These are phyloP conservation scores for Ophiostoma triangulosporum DNA, from an alignment of 2,329 filamentous ascomycete genomes.

Conservation along the genomic window DNA sequence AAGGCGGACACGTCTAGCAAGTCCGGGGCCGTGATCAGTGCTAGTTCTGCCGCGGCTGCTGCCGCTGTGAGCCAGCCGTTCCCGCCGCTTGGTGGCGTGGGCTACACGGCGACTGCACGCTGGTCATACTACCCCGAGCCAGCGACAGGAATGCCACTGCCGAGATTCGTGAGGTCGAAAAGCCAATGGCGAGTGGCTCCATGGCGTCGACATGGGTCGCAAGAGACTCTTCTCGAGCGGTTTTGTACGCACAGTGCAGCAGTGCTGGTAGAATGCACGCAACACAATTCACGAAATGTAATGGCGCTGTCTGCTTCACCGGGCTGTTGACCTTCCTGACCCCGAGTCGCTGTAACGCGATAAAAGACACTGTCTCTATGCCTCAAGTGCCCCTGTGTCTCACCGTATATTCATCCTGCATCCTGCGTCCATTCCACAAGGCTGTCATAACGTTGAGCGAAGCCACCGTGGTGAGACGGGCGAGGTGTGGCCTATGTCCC, in stretches of 20 bases:
- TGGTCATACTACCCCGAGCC: conserved; percentile 68
- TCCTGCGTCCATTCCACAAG: background rate
- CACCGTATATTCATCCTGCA: too few species aligned
- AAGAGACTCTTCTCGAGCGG: conserved; percentile 69
- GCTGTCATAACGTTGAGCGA: background rate
- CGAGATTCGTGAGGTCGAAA: conserved; percentile 69
- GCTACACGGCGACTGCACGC: conserved; percentile 46
- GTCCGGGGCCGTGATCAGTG: background rate
- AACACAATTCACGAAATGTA: background rate
- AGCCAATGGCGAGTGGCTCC: conserved; percentile 88
- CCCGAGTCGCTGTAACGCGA: too few species aligned
- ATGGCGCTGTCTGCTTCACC: too few species aligned
- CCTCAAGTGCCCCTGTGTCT: too few species aligned
- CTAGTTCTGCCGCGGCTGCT: conserved; percentile 15
- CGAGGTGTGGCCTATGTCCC: background rate
- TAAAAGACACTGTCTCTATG: too few species aligned
- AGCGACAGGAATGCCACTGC: conserved; percentile 48
- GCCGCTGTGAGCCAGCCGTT: conserved; percentile 29
- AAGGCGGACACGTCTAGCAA: background rate
- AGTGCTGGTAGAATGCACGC: background rate
- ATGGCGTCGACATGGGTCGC: conserved; percentile 70
- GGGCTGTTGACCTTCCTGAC: too few species aligned
- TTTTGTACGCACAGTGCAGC: conserved; percentile 39
- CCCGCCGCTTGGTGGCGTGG: conserved; percentile 64
- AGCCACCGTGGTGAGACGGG: background rate